A percentile compares a stretch with the other conserved stretches of the same genome.
These are phyloP conservation scores for Coleophoma crateriformis DNA, from an alignment of 2,329 filamentous ascomycete genomes.

Conservation along the genomic window DNA sequence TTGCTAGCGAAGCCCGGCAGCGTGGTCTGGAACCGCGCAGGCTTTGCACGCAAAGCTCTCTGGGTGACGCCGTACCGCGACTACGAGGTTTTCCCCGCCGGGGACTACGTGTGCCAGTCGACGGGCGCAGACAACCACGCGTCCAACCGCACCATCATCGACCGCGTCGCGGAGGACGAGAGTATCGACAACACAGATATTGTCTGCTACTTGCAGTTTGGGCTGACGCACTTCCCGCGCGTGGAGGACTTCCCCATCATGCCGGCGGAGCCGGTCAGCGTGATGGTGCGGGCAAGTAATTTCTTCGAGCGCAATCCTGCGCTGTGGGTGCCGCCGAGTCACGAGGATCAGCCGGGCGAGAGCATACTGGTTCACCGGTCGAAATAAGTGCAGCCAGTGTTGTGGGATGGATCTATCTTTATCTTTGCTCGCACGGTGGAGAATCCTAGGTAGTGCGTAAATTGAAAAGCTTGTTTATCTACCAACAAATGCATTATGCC, in stretches of 20 bases:
- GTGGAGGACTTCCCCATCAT: slow-evolving; percentile 92
- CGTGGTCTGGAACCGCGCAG: slow-evolving; percentile 60
- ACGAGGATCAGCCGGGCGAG: not conserved
- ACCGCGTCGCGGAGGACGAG: slow-evolving; percentile 35
- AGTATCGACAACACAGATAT: slow-evolving; percentile 76
- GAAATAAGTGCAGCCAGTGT: not conserved
- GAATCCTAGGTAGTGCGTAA: too few species aligned
- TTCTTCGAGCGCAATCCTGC: slow-evolving; percentile 55
- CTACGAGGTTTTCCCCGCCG: slow-evolving; percentile 53
- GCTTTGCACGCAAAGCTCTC: slow-evolving; percentile 52
- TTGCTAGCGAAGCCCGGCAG: slow-evolving; percentile 79
- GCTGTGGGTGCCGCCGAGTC: slow-evolving; percentile 45
- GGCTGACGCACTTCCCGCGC: slow-evolving; percentile 80
- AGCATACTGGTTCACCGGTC: not conserved
- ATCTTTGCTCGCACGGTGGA: too few species aligned
- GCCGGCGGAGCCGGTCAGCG: slow-evolving; percentile 76
- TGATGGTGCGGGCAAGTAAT: slow-evolving; percentile 51
- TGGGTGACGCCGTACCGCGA: slow-evolving; percentile 63
- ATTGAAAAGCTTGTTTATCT: too few species aligned
- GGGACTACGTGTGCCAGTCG: slow-evolving; percentile 56
- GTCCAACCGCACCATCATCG: not conserved
- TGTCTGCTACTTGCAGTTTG: slow-evolving; percentile 95
- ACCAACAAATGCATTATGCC: too few species aligned
- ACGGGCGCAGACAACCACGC: slow-evolving; percentile 23
- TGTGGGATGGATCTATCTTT: too few species aligned